phyloP scores from a whole-genome alignment of 2,329 filamentous ascomycete genomes.

The Alternaria sp. region DNA sequence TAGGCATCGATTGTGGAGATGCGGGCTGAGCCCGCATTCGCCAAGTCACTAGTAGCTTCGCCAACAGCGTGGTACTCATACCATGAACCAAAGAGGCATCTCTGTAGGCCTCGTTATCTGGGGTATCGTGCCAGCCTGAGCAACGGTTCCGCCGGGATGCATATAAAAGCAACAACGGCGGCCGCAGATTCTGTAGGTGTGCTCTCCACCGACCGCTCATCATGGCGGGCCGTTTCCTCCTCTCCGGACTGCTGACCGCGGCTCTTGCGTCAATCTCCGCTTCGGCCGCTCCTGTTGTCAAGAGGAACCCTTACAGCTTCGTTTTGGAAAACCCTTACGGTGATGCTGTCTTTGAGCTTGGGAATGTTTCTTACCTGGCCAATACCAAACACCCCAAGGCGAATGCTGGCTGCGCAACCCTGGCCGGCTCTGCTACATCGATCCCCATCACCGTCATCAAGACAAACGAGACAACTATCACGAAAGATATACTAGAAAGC shows the following conservation, averaged over 20 bases:
- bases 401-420: constrained; percentile 6
- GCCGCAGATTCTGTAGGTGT: background rate
- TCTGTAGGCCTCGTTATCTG: background rate
- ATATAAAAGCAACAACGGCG: background rate
- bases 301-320: constrained; percentile 30
- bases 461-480: constrained; percentile 37
- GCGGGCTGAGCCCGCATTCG: background rate
- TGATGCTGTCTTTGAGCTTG: constrained; percentile 46
- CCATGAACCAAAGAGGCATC: constrained; percentile 3
- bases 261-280: constrained; percentile 14
- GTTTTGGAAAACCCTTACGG: constrained; percentile 30
- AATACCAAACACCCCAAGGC: constrained; percentile 43
- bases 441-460: constrained; percentile 41
- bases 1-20: background rate
- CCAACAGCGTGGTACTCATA: background rate
- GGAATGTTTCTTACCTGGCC: constrained; percentile 48
- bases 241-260: constrained; percentile 11
- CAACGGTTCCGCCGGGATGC: background rate
- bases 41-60: constrained; percentile 3
- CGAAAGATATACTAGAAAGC: constrained; percentile 34
- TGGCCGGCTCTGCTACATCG: constrained; percentile 1
- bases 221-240: constrained; percentile 15
- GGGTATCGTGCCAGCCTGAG: background rate
- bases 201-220: background rate
- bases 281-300: constrained; percentile 15